Evolutionary conservation across 768 basidiomycete species (phyloP), one percentile per base, ranked within the genome.

Genomic region (Termitomyces sp.): DNA sequence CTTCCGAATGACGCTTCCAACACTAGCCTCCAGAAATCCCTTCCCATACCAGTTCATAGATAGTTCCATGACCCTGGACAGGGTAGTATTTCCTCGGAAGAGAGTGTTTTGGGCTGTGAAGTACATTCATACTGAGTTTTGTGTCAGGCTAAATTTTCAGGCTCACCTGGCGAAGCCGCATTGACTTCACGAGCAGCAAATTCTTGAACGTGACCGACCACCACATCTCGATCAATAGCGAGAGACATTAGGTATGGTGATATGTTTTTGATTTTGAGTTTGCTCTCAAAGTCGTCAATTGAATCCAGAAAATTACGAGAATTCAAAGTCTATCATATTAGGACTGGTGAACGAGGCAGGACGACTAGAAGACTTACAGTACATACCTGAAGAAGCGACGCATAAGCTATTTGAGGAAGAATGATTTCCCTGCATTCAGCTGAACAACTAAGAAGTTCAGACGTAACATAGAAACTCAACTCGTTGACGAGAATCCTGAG

Each of bases 31-130:
- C 21, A 96, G 77, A 65, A 92, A 94, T 1, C 75, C 74, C 64
- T 76, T 83, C n/a, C 91, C 91, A 63, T 92, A 89, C 74, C 83
- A 84, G n/a, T 77, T 76, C 83, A 95, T 91, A 63, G 84, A 85
- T 5, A 84, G 72, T 64, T 94, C 91, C 73, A 93, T 82, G 27
- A 86, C 83, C 71, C 83, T 91, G 56, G 85, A 86, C 60, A 86
- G 76, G 35, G 74, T 79, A 10, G 84, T 84, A 61, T 86, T 86
- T 37, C 85, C 88, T 52, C 78, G 80, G 68, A 87, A 90, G 16
- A 93, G 72, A 2, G 89, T 91, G 64, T 83, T 85, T 60, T 88
- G 87, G 8, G 89, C 89, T 91, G 62, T 7, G 37, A 35, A 44
- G 53, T 52, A 17, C n/a, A 39, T 48, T 52, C 51, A 42, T 42